Evolutionary conservation across 192 early-diverging fungal species (phyloP).

Genomic region (Backusella tarrabulga): DNA sequence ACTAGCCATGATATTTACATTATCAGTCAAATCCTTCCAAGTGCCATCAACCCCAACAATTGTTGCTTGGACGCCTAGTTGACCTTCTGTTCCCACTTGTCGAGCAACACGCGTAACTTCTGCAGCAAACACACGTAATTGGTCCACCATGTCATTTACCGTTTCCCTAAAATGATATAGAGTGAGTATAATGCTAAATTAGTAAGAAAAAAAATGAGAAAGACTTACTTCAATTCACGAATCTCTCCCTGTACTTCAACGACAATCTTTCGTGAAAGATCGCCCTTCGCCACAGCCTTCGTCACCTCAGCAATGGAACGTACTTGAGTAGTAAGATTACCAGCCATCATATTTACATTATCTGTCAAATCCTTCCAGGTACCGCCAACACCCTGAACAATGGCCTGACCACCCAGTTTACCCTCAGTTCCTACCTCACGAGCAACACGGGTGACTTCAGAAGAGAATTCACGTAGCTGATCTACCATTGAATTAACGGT

Average conservation of each 20-base stretch:
- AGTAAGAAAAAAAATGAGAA: not conserved
- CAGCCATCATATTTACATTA: slow-evolving; percentile 10
- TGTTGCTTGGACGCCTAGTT: slow-evolving; percentile 59
- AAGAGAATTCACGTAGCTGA: not conserved
- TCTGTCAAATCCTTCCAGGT: slow-evolving; percentile 4
- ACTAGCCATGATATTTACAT: slow-evolving; percentile 57
- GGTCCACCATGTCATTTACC: slow-evolving; percentile 52
- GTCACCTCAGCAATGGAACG: slow-evolving; percentile 12
- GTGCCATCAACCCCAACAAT: slow-evolving; percentile 50
- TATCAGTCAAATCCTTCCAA: slow-evolving; percentile 57
- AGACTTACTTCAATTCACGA: not conserved
- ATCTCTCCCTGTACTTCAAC: slow-evolving; percentile 7
- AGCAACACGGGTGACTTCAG: slow-evolving; percentile 70
- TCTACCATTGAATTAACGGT: not conserved
- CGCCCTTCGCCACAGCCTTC: not conserved
- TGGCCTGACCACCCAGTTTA: slow-evolving; percentile 59
- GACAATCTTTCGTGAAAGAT: not conserved
- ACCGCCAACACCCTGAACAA: slow-evolving; percentile 25
- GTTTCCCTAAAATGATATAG: not conserved
- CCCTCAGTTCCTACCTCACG: slow-evolving; percentile 71
- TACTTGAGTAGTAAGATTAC: slow-evolving; percentile 6
- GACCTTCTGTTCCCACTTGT: slow-evolving; percentile 61
- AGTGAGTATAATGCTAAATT: not conserved
- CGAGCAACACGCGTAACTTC: slow-evolving; percentile 60
- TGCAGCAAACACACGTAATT: slow-evolving; percentile 52